Evolutionary conservation across 331 rosid genomes (phyloP), one percentile per base, ranked within the genome.

Genomic region (Pyrus hybrid): DNA sequence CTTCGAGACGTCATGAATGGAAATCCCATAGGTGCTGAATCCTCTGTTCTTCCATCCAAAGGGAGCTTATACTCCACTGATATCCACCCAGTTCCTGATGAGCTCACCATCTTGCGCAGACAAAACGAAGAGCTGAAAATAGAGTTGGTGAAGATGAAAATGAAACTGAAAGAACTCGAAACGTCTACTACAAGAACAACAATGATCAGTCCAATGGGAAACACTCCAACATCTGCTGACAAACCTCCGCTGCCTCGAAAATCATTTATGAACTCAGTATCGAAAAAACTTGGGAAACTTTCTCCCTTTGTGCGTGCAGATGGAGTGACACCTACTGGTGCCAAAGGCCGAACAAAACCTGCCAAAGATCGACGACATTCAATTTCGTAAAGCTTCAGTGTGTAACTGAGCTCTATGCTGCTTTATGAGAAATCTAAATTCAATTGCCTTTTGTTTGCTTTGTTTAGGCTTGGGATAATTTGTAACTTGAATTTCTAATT

Each of bases 321-420:
- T 54, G 90, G 97, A 37, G 16, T 83, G 57, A 3, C 84, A 6
- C 76, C 87, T 43, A 62, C 77, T 16, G 68, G 47, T 80, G n/a
- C 85, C 63, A 93, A 85, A 89, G 86, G 79, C 57, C 86, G 81
- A 20, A 72, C 87, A 20, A 89, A 79, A 80, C 89, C 93, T 13
- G 75, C 75, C 80, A 95, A 86, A 85, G 83, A 87, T 57, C 85
- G 99, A 63, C 91, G 99, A 47, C 97, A 95, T 77, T 95, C 99
- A 13, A 80, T 92, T 35, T 95, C 99, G 29, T 94, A 80, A 90
- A 62, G 63, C 81, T 22, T 68, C 64, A n/a, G 76, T 49, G 67
- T 32, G 29, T 71, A 32, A 32, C 72, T 61, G 65, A 63, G 74
- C 57, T 72, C 41, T 28, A 20, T 37, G 8, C 6, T 30, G 45